Percentiles rank a stretch among this genome's conserved stretches.
Evolutionary conservation across 2,329 filamentous ascomycete genomes (phyloP).

Genomic region (Scortechinia acanthostroma): DNA sequence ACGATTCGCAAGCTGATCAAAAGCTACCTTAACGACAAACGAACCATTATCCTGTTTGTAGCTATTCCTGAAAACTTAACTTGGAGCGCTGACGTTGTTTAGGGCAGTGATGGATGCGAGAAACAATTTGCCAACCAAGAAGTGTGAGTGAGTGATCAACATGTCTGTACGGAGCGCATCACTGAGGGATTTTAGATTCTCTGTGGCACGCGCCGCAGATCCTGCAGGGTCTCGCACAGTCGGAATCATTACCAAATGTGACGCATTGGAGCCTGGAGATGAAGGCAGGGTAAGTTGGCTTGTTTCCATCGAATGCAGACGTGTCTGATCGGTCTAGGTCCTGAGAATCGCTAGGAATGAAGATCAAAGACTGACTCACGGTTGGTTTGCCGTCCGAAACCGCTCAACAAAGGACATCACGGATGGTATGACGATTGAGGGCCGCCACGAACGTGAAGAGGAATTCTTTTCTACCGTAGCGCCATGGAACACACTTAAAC

Average conservation of each 20-base stretch:
- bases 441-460: constrained; percentile 11
- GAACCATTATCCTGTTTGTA: constrained; percentile 14
- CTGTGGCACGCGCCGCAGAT: constrained; percentile 4
- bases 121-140: constrained; percentile 14
- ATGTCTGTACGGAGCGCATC: no score
- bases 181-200: no score
- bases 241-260: constrained; percentile 6
- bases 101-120: constrained; percentile 8
- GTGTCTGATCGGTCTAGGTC: constrained; percentile 1
- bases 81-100: neutral
- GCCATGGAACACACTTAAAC: neutral
- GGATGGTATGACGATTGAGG: constrained; percentile 9
- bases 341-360: constrained; percentile 4
- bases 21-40: constrained; percentile 10
- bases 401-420: constrained; percentile 5
- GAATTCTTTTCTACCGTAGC: constrained; percentile 4
- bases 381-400: constrained; percentile 6
- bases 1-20: constrained; percentile 11
- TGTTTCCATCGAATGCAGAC: neutral
- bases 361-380: constrained; percentile 1
- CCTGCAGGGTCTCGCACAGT: constrained; percentile 8
- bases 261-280: constrained; percentile 5
- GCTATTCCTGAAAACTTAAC: neutral
- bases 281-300: constrained; percentile 3
- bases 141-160: no score